Percentiles rank a stretch among this genome's conserved stretches.
These are phyloP conservation scores for Avena eriantha DNA, from an alignment of 176 grass and related monocot genomes.

Conservation along the genomic window DNA sequence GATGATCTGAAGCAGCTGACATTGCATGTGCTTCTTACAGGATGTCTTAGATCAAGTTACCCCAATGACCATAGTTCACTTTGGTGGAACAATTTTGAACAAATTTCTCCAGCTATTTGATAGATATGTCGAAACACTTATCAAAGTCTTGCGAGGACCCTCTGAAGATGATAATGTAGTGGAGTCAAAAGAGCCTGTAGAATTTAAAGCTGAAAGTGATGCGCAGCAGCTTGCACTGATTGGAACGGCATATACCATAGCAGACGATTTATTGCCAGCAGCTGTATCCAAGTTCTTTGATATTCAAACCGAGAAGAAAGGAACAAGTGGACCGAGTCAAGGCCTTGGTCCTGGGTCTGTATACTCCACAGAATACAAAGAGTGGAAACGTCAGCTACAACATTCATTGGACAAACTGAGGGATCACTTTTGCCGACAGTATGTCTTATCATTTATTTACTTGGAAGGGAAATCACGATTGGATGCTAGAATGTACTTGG, in stretches of 20 bases:
- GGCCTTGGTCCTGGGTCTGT: conserved; percentile 54
- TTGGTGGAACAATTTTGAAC: conserved; percentile 86
- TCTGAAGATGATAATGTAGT: conserved; percentile 89
- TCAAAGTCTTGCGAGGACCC: conserved; percentile 76
- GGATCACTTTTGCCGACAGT: conserved; percentile 93
- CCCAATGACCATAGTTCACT: conserved; percentile 80
- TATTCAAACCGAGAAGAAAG: conserved; percentile 72
- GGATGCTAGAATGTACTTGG: conserved; percentile 97
- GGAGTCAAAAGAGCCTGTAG: conserved; percentile 66
- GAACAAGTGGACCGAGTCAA: conserved; percentile 63
- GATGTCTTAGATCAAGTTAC: conserved; percentile 93
- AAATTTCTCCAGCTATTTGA: conserved; percentile 89
- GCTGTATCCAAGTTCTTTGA: conserved; percentile 78
- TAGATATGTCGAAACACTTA: conserved; percentile 82
- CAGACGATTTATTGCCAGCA: conserved; percentile 83
- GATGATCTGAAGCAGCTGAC: conserved; percentile 29
- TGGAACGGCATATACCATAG: conserved; percentile 73
- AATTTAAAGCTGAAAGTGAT: conserved; percentile 90
- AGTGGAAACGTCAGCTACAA: conserved; percentile 83
- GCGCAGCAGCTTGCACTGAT: conserved; percentile 80
- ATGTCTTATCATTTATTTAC: conserved; percentile 98
- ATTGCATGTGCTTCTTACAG: conserved; percentile 57
- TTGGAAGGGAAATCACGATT: conserved; percentile 92
- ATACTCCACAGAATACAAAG: conserved; percentile 79
- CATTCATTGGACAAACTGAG: conserved; percentile 91